Base-by-base conservation (phyloP, 129 eudicot genomes). In the Chrysanthemum makinoi region DNA sequence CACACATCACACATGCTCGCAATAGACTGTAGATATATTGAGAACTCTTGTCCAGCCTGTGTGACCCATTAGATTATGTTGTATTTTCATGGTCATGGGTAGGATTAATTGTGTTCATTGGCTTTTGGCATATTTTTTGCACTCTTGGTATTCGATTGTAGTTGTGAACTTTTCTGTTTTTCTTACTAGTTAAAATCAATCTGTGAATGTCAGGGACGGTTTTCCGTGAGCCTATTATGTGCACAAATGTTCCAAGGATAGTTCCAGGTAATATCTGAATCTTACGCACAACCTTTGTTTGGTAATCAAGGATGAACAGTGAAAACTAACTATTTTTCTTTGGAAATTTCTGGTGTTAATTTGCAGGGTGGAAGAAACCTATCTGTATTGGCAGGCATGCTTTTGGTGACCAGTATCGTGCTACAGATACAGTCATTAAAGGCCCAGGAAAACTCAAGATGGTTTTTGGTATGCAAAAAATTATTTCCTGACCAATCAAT, bases 351-450 rank as follows among this genome's bases (percentile, higher is more conserved):
- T 28, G 44, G 9, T 63, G 61, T 44, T 68, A 16, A 71, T 77
- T 30, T 79, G 26, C 86, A 94, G 98, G 98, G 58, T 94, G 98
- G 98, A 82, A 77, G 73, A 85, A 89, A 75, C 96, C 98, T 57
- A 94, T 94, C 66, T 94, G 98, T 65, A 94, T 94, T 51, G 98
- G 98, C 12, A 90, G 98, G 67, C 98, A 94, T 84, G 98, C 98
- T 28, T 94, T 87, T 62, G 98, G 98, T 72, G 98, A 94, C 75
- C 98, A 94, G 76, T 94, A 94, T 79, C 96, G 98, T 61, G 98
- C 98, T 77, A 94, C 96, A 33, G 98, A 94, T 79, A 18, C 89
- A 10, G 69, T 87, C 46, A 93, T 93, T 26, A 71, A 83, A 30
- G 95, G 95, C 56, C 88, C 98, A 24, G 98, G 98, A 80, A 94